Base-by-base conservation (phyloP, 108 stramenopile genomes). In the Nitzschia sp. region DNA sequence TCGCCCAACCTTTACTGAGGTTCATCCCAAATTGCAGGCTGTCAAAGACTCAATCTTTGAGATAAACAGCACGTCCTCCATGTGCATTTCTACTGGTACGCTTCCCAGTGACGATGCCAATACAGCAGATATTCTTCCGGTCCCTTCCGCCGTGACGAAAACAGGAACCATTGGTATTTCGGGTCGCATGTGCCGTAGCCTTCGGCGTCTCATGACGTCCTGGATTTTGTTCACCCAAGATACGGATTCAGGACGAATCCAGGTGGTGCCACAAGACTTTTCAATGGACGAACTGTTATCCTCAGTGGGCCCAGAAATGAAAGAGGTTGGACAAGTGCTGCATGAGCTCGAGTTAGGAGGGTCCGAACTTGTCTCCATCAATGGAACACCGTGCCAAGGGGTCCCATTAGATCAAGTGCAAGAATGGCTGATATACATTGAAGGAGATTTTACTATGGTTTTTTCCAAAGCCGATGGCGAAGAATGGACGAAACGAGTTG, bases 371-470 rank as follows among this genome's bases (percentile, higher is more conserved):
- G 21, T 53, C n/a, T 53, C 51, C 21, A 53, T 53, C 6, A 53
- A 53, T n/a, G 51, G 24, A 6, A 53, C 18, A n/a, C 8, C 19
- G 4, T 6, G 13, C 4, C 6, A n/a, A 24, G 51, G 51, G 5
- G 6, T n/a, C 5, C 51, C 51, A 53, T 6, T 53, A n/a, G 51
- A 24, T 4, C n/a, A 53, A 53, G 51, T 53, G 5, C 51, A 53
- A n/a, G 51, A 53, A 6, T n/a, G 8, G 24, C 18, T 53, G 24
- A 24, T 53, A 4, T 5, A 17, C 5, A 4, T 53, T 6, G 51
- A 53, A 15, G 51, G 51, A 53, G 51, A 53, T 6, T 53, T 53
- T 53, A 53, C 51, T 24, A 24, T 53, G 51, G 51, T 53, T 53
- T 53, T 53, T 24, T 4, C 6, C 8, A 53, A 53, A n/a, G 13